These are phyloP conservation scores for Corymbia calophylla DNA, from an alignment of 441 rosid species.

Conservation along the genomic window DNA sequence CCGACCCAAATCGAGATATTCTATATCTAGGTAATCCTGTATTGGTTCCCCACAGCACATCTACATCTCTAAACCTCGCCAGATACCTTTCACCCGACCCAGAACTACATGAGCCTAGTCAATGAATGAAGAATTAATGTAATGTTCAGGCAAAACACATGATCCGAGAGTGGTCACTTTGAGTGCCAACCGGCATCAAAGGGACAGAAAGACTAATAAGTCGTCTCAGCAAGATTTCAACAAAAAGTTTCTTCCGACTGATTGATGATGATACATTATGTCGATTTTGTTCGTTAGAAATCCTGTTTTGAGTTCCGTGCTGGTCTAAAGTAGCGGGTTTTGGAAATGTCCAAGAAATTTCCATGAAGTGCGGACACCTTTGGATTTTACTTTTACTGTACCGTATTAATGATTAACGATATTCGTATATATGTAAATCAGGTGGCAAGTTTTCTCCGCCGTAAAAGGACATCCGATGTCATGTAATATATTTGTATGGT, in stretches of 20 bases:
- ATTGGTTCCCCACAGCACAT: not conserved
- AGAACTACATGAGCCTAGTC: not conserved
- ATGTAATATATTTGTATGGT: not conserved
- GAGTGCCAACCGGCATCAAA: not conserved
- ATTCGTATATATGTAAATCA: not conserved
- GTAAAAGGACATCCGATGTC: not conserved
- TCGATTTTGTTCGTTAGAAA: not conserved
- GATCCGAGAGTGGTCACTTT: not conserved
- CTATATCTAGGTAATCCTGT: not conserved
- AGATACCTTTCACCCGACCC: not conserved
- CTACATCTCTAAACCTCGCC: not conserved
- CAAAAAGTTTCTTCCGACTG: not conserved
- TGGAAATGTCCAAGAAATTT: not conserved
- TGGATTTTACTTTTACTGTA: not conserved
- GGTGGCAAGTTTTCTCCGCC: not conserved
- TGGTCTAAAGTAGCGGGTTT: not conserved
- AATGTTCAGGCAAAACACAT: not conserved
- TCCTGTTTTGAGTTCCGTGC: not conserved
- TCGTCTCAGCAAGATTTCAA: not conserved
- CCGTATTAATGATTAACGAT: not conserved
- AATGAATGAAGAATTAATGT: not conserved
- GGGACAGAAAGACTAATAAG: not conserved
- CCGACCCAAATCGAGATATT: not conserved
- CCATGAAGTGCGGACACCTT: not conserved
- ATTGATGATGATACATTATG: not conserved